Conservation (phyloP, 495 filamentous ascomycete genomes). For the Aspergillus homomorphus region DNA sequence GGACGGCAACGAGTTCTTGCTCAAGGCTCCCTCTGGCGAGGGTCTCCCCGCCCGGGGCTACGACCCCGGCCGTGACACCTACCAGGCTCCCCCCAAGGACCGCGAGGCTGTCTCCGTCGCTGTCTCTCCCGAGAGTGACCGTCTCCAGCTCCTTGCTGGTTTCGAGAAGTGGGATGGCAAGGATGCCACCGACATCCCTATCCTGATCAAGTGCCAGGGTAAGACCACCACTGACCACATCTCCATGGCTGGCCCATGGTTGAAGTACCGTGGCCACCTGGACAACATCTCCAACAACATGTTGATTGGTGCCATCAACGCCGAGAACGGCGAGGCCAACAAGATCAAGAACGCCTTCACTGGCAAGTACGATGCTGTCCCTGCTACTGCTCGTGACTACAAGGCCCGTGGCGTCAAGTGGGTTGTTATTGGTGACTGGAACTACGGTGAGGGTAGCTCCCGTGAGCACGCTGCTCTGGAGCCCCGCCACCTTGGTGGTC, state of each 20-base stretch:
- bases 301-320: constrained; percentile 97
- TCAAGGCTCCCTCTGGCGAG: constrained; percentile 74
- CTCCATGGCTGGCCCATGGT: constrained; percentile 96
- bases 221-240: constrained; percentile 99
- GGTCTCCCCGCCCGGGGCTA: constrained; percentile 81
- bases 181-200: constrained; percentile 82
- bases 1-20: constrained; percentile 94
- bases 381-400: constrained; percentile 95
- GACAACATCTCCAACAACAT: constrained; percentile 99
- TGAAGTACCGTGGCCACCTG: constrained; percentile 99
- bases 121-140: constrained; percentile 87
- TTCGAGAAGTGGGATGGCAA: constrained; percentile 93
- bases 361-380: constrained; percentile 80
- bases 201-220: constrained; percentile 95
- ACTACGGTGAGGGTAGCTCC: constrained; percentile 96
- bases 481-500: constrained; percentile 93
- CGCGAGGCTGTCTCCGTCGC: constrained; percentile 68
- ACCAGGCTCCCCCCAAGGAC: constrained; percentile 90
- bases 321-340: constrained; percentile 95
- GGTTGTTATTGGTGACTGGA: constrained; percentile 99
- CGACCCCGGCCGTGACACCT: constrained; percentile 92
- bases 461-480: constrained; percentile 98
- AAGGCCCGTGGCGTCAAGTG: constrained; percentile 93
- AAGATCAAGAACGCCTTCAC: constrained; percentile 91
- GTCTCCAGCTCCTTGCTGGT: constrained; percentile 85